phyloP scores from a whole-genome alignment of 2,329 filamentous ascomycete genomes.

The Ophioceras dolichostomum region DNA sequence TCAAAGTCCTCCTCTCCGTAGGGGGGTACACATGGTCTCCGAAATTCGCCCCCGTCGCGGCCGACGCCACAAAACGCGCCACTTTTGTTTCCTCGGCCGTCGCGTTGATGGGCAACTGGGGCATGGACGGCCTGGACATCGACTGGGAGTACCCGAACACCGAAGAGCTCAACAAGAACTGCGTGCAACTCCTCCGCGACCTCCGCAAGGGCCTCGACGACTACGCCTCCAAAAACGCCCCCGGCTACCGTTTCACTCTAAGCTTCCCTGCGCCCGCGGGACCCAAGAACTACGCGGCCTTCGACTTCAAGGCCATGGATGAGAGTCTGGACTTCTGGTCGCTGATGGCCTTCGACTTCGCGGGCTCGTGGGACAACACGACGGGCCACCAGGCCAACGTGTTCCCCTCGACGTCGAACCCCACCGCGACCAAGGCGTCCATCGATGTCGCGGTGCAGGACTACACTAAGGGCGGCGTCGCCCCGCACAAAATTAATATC shows the following conservation, averaged over 20 bases:
- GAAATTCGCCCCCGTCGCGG: slow-evolving; percentile 53
- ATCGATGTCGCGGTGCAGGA: slow-evolving; percentile 51
- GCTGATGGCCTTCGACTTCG: slow-evolving; percentile 64
- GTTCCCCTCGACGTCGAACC: slow-evolving; percentile 34
- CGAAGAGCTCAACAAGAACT: slow-evolving; percentile 22
- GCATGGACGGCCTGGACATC: slow-evolving; percentile 41
- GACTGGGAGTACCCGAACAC: slow-evolving; percentile 41
- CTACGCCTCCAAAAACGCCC: slow-evolving; percentile 29
- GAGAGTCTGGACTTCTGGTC: slow-evolving; percentile 39
- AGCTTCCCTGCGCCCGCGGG: slow-evolving; percentile 39
- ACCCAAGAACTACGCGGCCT: slow-evolving; percentile 30
- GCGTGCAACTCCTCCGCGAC: slow-evolving; percentile 26
- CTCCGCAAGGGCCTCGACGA: slow-evolving; percentile 22
- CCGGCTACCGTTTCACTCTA: slow-evolving; percentile 38
- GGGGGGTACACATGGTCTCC: slow-evolving; percentile 68
- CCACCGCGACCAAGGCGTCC: slow-evolving; percentile 54
- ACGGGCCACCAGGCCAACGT: slow-evolving; percentile 64
- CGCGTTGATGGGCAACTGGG: slow-evolving; percentile 54
- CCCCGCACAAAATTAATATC: slow-evolving; percentile 54
- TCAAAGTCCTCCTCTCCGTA: slow-evolving; percentile 68
- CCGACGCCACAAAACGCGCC: slow-evolving; percentile 45
- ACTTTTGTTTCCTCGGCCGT: slow-evolving; percentile 59
- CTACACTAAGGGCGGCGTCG: slow-evolving; percentile 52
- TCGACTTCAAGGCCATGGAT: slow-evolving; percentile 33
- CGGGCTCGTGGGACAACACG: slow-evolving; percentile 51